Conservation (phyloP, 352 stramenopile genomes). For the Globisporangium ultimum region DNA sequence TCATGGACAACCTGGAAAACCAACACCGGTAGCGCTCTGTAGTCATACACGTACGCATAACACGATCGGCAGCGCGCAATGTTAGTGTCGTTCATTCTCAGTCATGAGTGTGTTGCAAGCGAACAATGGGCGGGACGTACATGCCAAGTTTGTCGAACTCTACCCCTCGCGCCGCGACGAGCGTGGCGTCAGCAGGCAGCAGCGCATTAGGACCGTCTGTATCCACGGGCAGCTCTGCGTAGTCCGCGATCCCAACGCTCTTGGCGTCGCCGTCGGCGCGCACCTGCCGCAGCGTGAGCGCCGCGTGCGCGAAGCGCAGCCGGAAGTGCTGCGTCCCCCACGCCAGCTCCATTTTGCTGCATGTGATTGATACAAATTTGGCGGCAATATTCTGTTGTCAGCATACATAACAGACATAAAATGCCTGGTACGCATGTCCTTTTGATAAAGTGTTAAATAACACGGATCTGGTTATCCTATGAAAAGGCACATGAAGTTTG, state of each 20-base stretch:
- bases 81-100: no score
- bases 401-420: no score
- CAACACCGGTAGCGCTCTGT: constrained; percentile 4
- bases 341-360: constrained; percentile 6
- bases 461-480: no score
- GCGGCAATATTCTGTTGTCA: constrained; percentile 1
- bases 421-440: no score
- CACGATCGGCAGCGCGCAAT: not conserved
- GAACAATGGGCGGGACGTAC: constrained; percentile 18
- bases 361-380: not conserved
- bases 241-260: not conserved
- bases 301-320: constrained; percentile 9
- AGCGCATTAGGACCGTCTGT: not conserved
- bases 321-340: constrained; percentile 11
- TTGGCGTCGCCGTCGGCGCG: constrained; percentile 11
- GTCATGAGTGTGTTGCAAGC: not conserved
- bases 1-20: constrained; percentile 8
- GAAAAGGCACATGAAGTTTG: no score
- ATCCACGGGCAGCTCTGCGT: constrained; percentile 5
- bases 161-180: constrained; percentile 39
- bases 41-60: not conserved
- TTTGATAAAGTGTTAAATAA: no score
- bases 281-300: constrained; percentile 14
- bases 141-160: constrained; percentile 30
- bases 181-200: constrained; percentile 23